Percentiles rank a stretch among this genome's conserved stretches.
Evolutionary conservation across 257 asterid genomes (phyloP).

Genomic region (Capsicum rhomboideum): DNA sequence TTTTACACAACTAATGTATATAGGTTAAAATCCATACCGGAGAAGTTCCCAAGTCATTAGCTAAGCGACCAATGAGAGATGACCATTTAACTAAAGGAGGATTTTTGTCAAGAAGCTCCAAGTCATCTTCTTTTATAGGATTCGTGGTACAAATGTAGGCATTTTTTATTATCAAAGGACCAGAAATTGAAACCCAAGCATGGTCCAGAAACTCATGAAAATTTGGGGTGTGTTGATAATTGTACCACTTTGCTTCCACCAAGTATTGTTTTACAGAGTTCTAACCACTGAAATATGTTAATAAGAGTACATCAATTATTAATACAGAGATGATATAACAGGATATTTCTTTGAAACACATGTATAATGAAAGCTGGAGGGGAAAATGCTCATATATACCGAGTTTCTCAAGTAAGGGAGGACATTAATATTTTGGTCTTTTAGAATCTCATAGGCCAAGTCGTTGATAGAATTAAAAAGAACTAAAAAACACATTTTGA

Average conservation of each 20-base stretch:
- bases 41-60: slow-evolving; percentile 33
- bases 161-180: slow-evolving; percentile 22
- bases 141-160: slow-evolving; percentile 20
- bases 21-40: slow-evolving; percentile 10
- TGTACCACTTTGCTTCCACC: slow-evolving; percentile 41
- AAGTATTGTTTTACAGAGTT: slow-evolving; percentile 16
- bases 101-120: neutral
- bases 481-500: too few species aligned
- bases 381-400: neutral
- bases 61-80: neutral
- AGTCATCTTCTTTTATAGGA: slow-evolving; percentile 6
- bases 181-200: slow-evolving; percentile 26
- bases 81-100: neutral
- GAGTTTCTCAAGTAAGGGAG: neutral
- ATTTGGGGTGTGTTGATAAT: slow-evolving; percentile 27
- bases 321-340: too few species aligned
- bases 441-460: neutral
- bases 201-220: slow-evolving; percentile 25
- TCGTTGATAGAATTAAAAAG: slow-evolving; percentile 23
- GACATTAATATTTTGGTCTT: neutral
- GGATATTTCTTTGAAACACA: neutral
- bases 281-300: neutral
- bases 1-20: too few species aligned
- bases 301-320: too few species aligned
- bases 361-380: too few species aligned